Base-by-base conservation (phyloP, 306 rosid species). In the Prosopis cineraria region DNA sequence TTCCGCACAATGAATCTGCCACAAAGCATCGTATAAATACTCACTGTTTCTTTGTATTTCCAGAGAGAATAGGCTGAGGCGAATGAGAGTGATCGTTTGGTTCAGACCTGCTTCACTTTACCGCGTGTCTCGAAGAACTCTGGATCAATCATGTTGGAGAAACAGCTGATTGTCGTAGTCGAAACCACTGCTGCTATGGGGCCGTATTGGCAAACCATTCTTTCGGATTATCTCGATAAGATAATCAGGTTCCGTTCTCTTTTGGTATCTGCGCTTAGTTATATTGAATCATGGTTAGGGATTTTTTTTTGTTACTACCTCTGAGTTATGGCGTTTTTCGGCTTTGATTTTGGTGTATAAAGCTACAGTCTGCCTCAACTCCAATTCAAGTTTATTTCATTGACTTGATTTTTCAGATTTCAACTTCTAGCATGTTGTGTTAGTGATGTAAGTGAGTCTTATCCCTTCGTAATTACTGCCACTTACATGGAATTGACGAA, bases 111-210 rank as follows among this genome's bases (percentile, higher is more conserved):
- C 44, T 68, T 30, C 34, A n/a, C 4, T 30, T 34, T 43, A 14
- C 27, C 2, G 52, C 80, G 55, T 45, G 3, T 37, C 27, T 17
- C 16, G 19, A 19, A 50, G 40, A 67, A 67, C 31, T 25, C 56
- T 6, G 29, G 34, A 47, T 24, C 63, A 7, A 24, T 56, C 27
- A 93, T 93, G 98, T 92, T 86, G 29, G 98, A 89, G 80, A 93
- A 85, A 89, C 97, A 88, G 85, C 81, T 93, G 80, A 90, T 90
- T 82, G 82, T 93, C 7, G 95, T 48, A 36, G 98, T 91, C 9
- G 98, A 93, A 83, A 87, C 89, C 65, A 93, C 97, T 34, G 97
- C 93, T 5, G 97, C 95, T 29, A 85, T 93, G 92, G 97, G 98
- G 0, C 95, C 93, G 30, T 90, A 82, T 77, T 93, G 97, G 98